Evolutionary conservation across 768 basidiomycete genomes (phyloP).

Genomic region (Lepiota venenata): DNA sequence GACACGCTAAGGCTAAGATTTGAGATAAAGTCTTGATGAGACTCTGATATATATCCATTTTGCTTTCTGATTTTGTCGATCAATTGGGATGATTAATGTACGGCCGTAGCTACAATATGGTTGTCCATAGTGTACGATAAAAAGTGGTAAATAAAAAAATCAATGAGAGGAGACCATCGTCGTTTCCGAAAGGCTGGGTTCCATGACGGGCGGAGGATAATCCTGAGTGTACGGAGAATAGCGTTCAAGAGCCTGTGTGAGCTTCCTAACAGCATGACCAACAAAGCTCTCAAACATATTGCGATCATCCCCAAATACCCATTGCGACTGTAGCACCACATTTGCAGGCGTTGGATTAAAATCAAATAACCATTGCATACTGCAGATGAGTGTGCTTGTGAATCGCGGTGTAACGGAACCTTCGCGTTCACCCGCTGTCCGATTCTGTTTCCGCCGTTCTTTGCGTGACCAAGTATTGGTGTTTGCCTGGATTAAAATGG

Average conservation of each 20-base stretch:
- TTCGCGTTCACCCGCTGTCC: conserved; percentile 4
- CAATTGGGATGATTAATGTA: too few species aligned
- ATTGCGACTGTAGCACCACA: conserved; percentile 44
- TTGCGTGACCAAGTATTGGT: conserved; percentile 58
- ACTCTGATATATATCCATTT: too few species aligned
- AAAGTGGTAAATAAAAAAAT: too few species aligned
- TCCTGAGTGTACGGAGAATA: neutral
- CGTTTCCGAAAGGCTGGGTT: neutral
- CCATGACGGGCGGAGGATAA: neutral
- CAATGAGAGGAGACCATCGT: neutral
- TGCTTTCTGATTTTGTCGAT: too few species aligned
- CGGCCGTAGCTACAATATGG: too few species aligned
- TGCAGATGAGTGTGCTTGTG: conserved; percentile 32
- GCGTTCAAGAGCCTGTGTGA: neutral
- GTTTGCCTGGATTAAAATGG: conserved; percentile 18
- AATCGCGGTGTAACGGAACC: conserved; percentile 56
- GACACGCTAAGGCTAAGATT: neutral
- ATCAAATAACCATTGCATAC: conserved; percentile 15
- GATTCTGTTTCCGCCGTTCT: conserved; percentile 49
- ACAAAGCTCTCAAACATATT: conserved; percentile 63
- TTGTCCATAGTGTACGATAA: too few species aligned
- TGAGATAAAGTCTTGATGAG: neutral
- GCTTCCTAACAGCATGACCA: conserved; percentile 58
- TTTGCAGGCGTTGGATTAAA: neutral
- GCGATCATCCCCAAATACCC: conserved; percentile 61